Conservation (phyloP, 2,329 filamentous ascomycete genomes). For the Diaporthe citri region DNA sequence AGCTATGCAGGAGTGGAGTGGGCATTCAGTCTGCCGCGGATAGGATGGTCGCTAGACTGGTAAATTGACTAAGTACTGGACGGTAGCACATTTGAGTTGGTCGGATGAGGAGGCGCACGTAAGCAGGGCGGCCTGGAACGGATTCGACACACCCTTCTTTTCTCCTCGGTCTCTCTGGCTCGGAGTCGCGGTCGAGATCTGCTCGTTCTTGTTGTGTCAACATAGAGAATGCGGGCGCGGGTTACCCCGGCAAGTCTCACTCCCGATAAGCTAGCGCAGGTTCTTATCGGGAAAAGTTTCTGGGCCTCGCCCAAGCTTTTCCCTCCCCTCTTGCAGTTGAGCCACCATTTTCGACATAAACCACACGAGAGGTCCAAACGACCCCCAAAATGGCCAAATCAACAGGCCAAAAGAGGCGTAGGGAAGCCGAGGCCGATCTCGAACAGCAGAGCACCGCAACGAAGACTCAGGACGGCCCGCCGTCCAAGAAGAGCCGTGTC, state of each 20-base stretch:
- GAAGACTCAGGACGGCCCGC: conserved; percentile 44
- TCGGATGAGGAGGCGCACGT: not conserved
- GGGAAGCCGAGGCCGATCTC: conserved; percentile 51
- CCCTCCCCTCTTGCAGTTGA: not conserved
- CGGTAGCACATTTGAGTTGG: not conserved
- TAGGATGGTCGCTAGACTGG: conserved; percentile 12
- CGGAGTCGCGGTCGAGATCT: conserved; percentile 22
- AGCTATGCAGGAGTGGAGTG: conserved; percentile 32
- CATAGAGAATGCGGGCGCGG: conserved; percentile 31
- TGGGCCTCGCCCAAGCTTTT: conserved; percentile 16
- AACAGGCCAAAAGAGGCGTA: conserved; percentile 50
- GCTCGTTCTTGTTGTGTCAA: conserved; percentile 39
- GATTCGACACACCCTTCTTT: conserved; percentile 8
- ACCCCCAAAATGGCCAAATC: conserved; percentile 45
- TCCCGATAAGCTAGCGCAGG: conserved; percentile 29
- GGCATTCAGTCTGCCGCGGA: conserved; percentile 21
- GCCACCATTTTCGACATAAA: not conserved
- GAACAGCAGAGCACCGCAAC: conserved; percentile 43
- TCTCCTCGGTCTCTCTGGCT: not conserved
- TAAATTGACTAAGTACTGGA: conserved; percentile 14
- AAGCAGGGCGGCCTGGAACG: not conserved
- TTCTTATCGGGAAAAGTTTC: conserved; percentile 39
- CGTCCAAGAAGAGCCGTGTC: conserved; percentile 68
- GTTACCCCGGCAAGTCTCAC: conserved; percentile 38
- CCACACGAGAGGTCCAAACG: not conserved